phyloP scores from a whole-genome alignment of 2,329 filamentous ascomycete species.

The Diaporthe sp. region DNA sequence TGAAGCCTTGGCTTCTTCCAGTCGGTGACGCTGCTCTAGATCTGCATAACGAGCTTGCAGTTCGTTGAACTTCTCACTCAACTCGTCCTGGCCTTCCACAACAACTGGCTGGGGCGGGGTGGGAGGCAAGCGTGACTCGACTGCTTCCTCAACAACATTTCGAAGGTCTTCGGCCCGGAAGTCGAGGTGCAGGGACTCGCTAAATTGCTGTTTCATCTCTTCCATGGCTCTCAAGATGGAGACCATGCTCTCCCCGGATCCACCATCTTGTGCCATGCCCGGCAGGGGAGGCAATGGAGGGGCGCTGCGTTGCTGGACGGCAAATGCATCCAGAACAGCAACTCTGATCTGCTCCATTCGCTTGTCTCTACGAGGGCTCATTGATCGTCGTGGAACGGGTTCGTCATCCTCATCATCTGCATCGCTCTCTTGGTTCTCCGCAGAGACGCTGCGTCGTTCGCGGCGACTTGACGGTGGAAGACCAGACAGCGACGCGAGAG shows the following conservation, averaged over 20 bases:
- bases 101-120: conserved; percentile 61
- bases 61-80: conserved; percentile 68
- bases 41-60: conserved; percentile 72
- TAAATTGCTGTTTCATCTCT: conserved; percentile 71
- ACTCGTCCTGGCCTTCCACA: conserved; percentile 62
- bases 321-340: conserved; percentile 81
- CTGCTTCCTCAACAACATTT: conserved; percentile 73
- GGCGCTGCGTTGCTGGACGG: conserved; percentile 63
- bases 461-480: conserved; percentile 69
- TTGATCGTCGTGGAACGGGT: conserved; percentile 73
- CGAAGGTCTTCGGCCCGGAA: conserved; percentile 69
- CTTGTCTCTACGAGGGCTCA: conserved; percentile 84
- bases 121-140: conserved; percentile 70
- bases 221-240: conserved; percentile 77
- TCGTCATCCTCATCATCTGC: conserved; percentile 90
- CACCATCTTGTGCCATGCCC: conserved; percentile 45
- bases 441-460: conserved; percentile 81
- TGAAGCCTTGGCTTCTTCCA: conserved; percentile 63
- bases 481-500: conserved; percentile 71
- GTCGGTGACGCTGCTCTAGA: conserved; percentile 69
- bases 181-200: conserved; percentile 58
- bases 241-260: conserved; percentile 57
- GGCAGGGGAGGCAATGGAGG: conserved; percentile 48
- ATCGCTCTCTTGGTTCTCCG: conserved; percentile 84
- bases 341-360: conserved; percentile 86